phyloP scores from a whole-genome alignment of 2,329 filamentous ascomycete species.

The Tolypocladium endophyticum region DNA sequence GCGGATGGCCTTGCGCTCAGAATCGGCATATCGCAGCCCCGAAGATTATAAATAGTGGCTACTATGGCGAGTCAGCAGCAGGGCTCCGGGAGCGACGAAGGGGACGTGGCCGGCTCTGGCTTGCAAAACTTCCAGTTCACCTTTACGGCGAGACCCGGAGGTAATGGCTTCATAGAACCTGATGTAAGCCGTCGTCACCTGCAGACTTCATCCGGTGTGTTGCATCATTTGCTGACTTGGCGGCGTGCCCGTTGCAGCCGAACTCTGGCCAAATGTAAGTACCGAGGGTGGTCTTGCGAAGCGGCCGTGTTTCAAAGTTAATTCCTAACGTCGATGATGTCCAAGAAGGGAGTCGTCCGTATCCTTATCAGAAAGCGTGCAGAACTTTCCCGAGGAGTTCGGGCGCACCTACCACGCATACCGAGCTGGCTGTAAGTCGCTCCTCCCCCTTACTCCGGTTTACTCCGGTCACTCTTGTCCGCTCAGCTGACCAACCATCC shows the following conservation, averaged over 20 bases:
- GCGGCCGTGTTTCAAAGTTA: not conserved
- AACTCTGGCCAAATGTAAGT: conserved; percentile 13
- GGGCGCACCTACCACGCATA: conserved; percentile 38
- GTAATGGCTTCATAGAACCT: conserved; percentile 20
- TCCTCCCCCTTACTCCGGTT: not conserved
- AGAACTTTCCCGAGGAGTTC: conserved; percentile 29
- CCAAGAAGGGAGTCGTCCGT: conserved; percentile 16
- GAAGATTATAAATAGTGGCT: not conserved
- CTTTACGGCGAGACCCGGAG: conserved; percentile 16
- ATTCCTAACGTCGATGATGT: not conserved
- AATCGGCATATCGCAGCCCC: not conserved
- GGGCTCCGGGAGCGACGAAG: not conserved
- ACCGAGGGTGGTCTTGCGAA: not conserved
- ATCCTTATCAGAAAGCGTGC: conserved; percentile 30
- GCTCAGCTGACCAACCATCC: not conserved
- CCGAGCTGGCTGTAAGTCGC: conserved; percentile 32
- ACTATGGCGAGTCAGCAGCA: not conserved
- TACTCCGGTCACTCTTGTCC: too few species aligned
- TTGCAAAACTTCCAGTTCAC: conserved; percentile 20
- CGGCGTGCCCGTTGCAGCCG: conserved; percentile 6
- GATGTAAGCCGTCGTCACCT: conserved; percentile 15
- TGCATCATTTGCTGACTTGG: conserved; percentile 8
- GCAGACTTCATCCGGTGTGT: not conserved
- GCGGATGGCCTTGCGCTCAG: not conserved
- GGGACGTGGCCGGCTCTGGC: not conserved